Evolutionary conservation across 2,329 filamentous ascomycete species (phyloP), one percentile per base, ranked within the genome.

Genomic region (Diaporthe sp.): DNA sequence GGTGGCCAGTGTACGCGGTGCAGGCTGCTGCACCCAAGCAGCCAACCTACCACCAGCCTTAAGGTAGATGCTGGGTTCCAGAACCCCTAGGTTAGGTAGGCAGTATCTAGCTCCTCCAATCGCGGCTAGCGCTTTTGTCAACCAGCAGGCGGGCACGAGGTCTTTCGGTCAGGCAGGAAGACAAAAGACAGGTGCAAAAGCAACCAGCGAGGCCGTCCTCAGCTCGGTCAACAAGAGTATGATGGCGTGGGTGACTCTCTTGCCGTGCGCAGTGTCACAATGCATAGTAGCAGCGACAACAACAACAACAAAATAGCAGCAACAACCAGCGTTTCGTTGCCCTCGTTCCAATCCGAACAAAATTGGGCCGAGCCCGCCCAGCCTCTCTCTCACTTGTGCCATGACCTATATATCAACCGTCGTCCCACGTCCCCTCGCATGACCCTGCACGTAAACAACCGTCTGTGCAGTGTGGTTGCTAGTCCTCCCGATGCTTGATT

Each of bases 101-200:
- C 10, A 6, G 39, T 57, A 39, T 25, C 28, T 60, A 39, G 49
- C 42, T 60, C 44, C 37, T 61, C 71, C 58, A 73, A 73, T 65
- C 58, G 71, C 61, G 58, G 47, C 31, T 73, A 42, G 47, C 47
- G 47, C 25, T 55, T 65, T 73, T 47, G 58, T 63, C 31, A 53
- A 71, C 53, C 53, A 70, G 31, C 51, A 58, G 31, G 42, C n/a
- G 63, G 2, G 20, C 44, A 49, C 44, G 44, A 68, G 44, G 31
- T n/a, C 61, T 39, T 25, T 31, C 63, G 31, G 63, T 34, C 25
- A 37, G 28, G 42, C 42, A 51, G n/a, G 8, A 47, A 8, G 39
- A 34, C 4, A 17, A 39, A 31, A 22, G 39, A 34, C 4, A 17
- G 53, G 37, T 68, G 44, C 15, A n/a, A n/a, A 65, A 49, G 28